A percentile compares a stretch with the other conserved stretches of the same genome.
Evolutionary conservation across 1,284 basidiomycete species (phyloP).

Genomic region (Apiotrichum montevideense): DNA sequence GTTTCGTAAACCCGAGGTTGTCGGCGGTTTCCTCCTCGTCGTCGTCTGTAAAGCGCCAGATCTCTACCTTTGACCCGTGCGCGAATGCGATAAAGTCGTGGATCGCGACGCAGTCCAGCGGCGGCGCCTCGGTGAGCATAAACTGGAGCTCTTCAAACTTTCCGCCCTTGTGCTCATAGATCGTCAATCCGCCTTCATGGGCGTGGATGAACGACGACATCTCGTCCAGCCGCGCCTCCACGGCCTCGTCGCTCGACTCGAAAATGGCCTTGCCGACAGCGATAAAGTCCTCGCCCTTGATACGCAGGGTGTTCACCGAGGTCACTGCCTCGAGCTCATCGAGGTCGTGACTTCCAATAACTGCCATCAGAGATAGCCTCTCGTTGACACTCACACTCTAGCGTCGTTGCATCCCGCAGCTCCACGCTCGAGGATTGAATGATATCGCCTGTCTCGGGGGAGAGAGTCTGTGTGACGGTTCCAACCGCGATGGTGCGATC

Average conservation of each 20-base stretch:
- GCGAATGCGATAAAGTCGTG: slow-evolving; percentile 54
- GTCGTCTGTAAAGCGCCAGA: slow-evolving; percentile 5
- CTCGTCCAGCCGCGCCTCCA: slow-evolving; percentile 23
- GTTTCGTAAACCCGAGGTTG: slow-evolving; percentile 43
- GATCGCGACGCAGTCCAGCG: slow-evolving; percentile 21
- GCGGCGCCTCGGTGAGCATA: not conserved
- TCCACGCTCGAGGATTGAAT: slow-evolving; percentile 57
- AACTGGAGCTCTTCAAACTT: too few species aligned
- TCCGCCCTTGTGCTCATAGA: slow-evolving; percentile 21
- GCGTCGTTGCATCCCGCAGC: slow-evolving; percentile 60
- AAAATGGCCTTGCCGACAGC: slow-evolving; percentile 42
- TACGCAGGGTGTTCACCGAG: slow-evolving; percentile 21
- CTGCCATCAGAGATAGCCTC: slow-evolving; percentile 12
- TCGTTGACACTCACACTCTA: slow-evolving; percentile 54
- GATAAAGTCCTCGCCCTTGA: slow-evolving; percentile 32
- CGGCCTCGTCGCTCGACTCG: slow-evolving; percentile 24
- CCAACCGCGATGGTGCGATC: slow-evolving; percentile 60
- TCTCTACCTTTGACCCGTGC: slow-evolving; percentile 58
- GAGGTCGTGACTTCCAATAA: slow-evolving; percentile 24
- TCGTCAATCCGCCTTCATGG: slow-evolving; percentile 35
- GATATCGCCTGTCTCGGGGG: slow-evolving; percentile 55
- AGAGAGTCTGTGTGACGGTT: slow-evolving; percentile 54
- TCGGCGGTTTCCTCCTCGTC: not conserved
- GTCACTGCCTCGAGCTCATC: slow-evolving; percentile 30
- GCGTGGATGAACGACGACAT: slow-evolving; percentile 19